Evolutionary conservation across 2,329 filamentous ascomycete species (phyloP).

Genomic region (Lojkania enalia): DNA sequence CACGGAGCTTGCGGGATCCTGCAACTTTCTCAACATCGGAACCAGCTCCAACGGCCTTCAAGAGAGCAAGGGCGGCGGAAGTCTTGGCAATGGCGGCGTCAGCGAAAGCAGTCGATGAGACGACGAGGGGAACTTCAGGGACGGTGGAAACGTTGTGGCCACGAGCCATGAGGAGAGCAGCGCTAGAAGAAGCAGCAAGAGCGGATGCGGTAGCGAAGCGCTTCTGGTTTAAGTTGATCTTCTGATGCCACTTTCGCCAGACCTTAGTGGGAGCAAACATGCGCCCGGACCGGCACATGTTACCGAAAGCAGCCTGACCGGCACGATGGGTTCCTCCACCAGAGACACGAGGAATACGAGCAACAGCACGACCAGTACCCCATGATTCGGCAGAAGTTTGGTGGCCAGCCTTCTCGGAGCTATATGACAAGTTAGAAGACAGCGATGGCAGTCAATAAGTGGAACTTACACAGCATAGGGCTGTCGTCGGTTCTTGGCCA

Average conservation of each 20-base stretch:
- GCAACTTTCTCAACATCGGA: conserved; percentile 94
- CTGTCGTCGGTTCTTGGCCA: conserved; percentile 99
- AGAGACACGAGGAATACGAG: conserved; percentile 99
- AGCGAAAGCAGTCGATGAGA: conserved; percentile 89
- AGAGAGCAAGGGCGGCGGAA: conserved; percentile 78
- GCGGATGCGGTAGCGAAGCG: conserved; percentile 98
- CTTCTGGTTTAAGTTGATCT: conserved; percentile 99
- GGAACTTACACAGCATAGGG: conserved; percentile 85
- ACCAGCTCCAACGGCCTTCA: conserved; percentile 88
- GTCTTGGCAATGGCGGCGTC: conserved; percentile 83
- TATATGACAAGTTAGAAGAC: conserved; percentile 24
- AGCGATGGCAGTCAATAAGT: conserved; percentile 2
- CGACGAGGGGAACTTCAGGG: conserved; percentile 94
- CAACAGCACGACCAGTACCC: conserved; percentile 97
- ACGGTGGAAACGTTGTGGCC: conserved; percentile 93
- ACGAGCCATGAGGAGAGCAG: conserved; percentile 92
- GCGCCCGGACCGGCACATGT: conserved; percentile 99
- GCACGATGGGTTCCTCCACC: conserved; percentile 99
- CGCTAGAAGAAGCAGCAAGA: conserved; percentile 92
- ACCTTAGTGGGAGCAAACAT: conserved; percentile 99
- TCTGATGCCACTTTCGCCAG: conserved; percentile 99
- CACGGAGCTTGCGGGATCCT: conserved; percentile 93
- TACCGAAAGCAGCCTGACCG: conserved; percentile 99
- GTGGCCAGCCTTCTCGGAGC: conserved; percentile 96
- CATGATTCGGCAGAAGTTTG: conserved; percentile 99